These are phyloP conservation scores for Xerocomus potaroensis DNA, from an alignment of 768 basidiomycete species.

Conservation along the genomic window DNA sequence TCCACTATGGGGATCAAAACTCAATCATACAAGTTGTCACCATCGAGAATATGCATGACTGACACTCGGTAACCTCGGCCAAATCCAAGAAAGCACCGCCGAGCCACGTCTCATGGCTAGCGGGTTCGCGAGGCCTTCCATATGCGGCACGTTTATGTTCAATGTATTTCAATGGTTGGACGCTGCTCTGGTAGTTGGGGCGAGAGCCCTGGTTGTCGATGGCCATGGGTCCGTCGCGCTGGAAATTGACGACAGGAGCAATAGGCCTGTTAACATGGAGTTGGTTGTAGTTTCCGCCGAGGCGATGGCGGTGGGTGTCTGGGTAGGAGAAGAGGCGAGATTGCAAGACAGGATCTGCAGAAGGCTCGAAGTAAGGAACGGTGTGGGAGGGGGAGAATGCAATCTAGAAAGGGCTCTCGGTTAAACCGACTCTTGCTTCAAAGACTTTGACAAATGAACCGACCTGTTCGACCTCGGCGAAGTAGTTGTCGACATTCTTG, in stretches of 20 bases:
- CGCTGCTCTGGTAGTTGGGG: conserved; percentile 83
- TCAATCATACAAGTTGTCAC: neutral
- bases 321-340: conserved; percentile 94
- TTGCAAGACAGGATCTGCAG: conserved; percentile 90
- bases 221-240: conserved; percentile 72
- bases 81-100: conserved; percentile 66
- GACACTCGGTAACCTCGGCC: conserved; percentile 76
- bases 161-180: conserved; percentile 67
- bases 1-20: conserved; percentile 46
- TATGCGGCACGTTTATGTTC: conserved; percentile 44
- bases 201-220: conserved; percentile 77
- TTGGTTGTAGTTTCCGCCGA: conserved; percentile 78
- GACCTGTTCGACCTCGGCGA: conserved; percentile 93
- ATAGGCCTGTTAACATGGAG: conserved; percentile 84
- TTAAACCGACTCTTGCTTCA: conserved; percentile 6
- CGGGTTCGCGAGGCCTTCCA: conserved; percentile 36
- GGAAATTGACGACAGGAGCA: conserved; percentile 81
- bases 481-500: conserved; percentile 82
- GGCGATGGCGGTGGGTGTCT: conserved; percentile 82
- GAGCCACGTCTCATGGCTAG: conserved; percentile 70
- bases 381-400: conserved; percentile 90
- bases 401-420: conserved; percentile 32
- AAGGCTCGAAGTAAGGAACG: conserved; percentile 85
- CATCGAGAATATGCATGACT: conserved; percentile 27
- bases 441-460: conserved; percentile 31